A percentile compares a stretch with the other conserved stretches of the same genome.
phyloP scores from a whole-genome alignment of 2,329 filamentous ascomycete species.

The Pseudonectria buxi region DNA sequence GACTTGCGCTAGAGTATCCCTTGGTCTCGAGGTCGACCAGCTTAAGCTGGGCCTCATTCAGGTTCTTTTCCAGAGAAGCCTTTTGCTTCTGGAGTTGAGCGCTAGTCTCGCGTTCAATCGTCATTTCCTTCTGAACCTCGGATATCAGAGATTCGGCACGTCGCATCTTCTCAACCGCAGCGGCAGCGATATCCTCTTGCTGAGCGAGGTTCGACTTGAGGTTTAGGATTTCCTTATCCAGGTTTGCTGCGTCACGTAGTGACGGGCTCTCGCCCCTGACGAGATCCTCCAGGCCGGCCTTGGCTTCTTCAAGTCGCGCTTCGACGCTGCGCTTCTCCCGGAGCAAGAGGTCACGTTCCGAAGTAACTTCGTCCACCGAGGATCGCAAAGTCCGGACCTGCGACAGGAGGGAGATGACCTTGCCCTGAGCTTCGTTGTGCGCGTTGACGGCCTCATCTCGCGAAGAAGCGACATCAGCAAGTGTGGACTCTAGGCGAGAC shows the following conservation, averaged over 20 bases:
- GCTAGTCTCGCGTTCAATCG: slow-evolving; percentile 74
- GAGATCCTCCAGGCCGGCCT: slow-evolving; percentile 80
- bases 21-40: slow-evolving; percentile 95
- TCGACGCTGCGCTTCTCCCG: slow-evolving; percentile 91
- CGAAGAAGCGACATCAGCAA: slow-evolving; percentile 84
- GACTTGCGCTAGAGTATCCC: slow-evolving; percentile 87
- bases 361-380: slow-evolving; percentile 75
- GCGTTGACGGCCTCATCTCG: slow-evolving; percentile 88
- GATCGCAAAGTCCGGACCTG: slow-evolving; percentile 81
- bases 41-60: slow-evolving; percentile 84
- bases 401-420: slow-evolving; percentile 82
- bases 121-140: slow-evolving; percentile 91
- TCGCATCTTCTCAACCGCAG: slow-evolving; percentile 95
- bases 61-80: slow-evolving; percentile 76
- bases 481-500: slow-evolving; percentile 77
- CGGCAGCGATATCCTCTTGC: slow-evolving; percentile 85
- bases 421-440: slow-evolving; percentile 90
- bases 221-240: slow-evolving; percentile 83
- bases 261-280: slow-evolving; percentile 79
- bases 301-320: slow-evolving; percentile 77
- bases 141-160: slow-evolving; percentile 79
- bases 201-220: slow-evolving; percentile 84
- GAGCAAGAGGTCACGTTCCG: slow-evolving; percentile 75
- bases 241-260: slow-evolving; percentile 79
- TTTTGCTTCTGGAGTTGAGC: slow-evolving; percentile 84